Evolutionary conservation across 2,329 filamentous ascomycete genomes (phyloP), one percentile per base, ranked within the genome.

Genomic region (Ustulina deusta): DNA sequence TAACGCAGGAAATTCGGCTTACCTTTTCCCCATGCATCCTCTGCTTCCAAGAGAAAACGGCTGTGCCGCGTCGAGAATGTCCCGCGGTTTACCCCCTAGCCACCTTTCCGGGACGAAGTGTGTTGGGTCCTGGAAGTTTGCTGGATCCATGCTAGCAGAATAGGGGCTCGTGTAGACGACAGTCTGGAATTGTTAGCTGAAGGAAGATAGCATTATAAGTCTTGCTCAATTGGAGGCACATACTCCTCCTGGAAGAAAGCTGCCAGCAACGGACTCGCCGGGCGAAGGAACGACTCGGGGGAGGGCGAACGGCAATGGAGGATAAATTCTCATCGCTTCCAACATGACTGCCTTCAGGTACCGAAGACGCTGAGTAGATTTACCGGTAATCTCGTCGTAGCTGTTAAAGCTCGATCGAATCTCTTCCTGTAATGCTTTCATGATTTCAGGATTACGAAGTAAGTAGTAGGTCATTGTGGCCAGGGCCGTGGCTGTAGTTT

Each of bases 81-180:
- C 72, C 3, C 38, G 6, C 7, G n/a, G 20, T 20, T 59, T 46
- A 17, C 34, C 38, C 9, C 58, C 72, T 0, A 74, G 62, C 73
- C 73, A 74, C 13, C 73, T 36, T 11, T 73, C 71, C 2, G 73
- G 73, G 5, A 48, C 15, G 51, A 74, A 74, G 22, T 66, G 61
- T 0, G 20, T 42, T 1, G 67, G 44, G 2, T 58, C 22, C 7
- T 51, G 15, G 29, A 74, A 74, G 51, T 74, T 74, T 1, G 6
- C 27, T 4, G 61, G 20, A 13, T 61, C 57, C 9, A 74, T 38
- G 25, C 69, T 54, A 42, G 73, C 69, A 6, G 74, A 73, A 5
- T 70, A n/a, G 0, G 72, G 71, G 38, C 61, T 74, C 0, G 71
- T 73, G 2, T 66, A 65, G 3, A 73, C 72, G 3, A 69, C 54